Evolutionary conservation across 108 stramenopile species (phyloP), one percentile per base, ranked within the genome.

Genomic region (Craspedostauros australis): DNA sequence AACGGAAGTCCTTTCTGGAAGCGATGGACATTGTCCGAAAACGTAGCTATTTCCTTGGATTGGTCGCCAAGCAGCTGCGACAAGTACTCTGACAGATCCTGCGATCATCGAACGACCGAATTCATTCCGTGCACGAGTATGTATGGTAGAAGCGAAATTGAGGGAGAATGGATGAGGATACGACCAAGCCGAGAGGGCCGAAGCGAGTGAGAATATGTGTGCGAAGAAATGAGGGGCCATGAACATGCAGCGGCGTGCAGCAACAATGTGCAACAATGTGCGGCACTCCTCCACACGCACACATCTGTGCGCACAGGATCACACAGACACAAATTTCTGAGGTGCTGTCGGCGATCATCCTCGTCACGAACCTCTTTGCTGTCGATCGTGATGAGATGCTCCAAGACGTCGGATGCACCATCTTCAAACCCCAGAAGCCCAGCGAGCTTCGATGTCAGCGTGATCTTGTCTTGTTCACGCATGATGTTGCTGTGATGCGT

Each of bases 361-460:
- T 29, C 20, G 15, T 27, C 9, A 45, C 70, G 9, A 54, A 66
- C 78, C 41, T 75, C 74, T 43, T 47, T 50, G 15, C 70, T 72
- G 25, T 75, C 73, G 42, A 82, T 77, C 33, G 69, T 42, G 8
- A 77, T 31, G 6, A 82, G 51, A 60, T 77, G 80, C 9, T 77
- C 76, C 46, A 82, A 46, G 2, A 82, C 57, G 54, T 82, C 80
- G 12, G 46, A 30, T 3, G 62, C 76, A 1, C 72, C 63, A 28
- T 73, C 76, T 30, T 77, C 70, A 54, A 82, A 82, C 0, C 73
- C 73, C 1, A 82, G 42, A 32, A 82, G 60, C n/a, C 29, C 5
- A 18, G 52, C 64, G 6, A 69, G 60, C 27, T 67, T 19, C 16
- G 11, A n/a, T n/a, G n/a, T n/a, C n/a, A n/a, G n/a, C n/a, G n/a